Evolutionary conservation across 164 flowering plant genomes (phyloP).

Genomic region (Malania oleifera): DNA sequence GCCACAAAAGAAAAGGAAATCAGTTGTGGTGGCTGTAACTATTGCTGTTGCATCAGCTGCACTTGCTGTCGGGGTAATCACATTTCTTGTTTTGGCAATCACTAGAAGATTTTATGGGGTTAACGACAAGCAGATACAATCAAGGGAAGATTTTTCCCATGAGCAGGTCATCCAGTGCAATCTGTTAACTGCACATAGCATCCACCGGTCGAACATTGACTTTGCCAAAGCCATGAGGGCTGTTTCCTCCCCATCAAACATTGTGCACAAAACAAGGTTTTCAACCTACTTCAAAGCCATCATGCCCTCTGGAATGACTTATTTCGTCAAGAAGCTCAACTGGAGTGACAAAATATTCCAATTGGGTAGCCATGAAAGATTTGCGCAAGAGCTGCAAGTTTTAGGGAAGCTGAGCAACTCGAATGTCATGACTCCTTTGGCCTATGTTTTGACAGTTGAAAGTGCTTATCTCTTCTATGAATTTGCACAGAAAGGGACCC

Average conservation of each 20-base stretch:
- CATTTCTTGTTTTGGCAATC: constrained; percentile 19
- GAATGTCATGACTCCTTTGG: constrained; percentile 67
- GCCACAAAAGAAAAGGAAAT: constrained; percentile 21
- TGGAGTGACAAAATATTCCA: constrained; percentile 70
- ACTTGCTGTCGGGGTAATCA: constrained; percentile 19
- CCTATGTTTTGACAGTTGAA: constrained; percentile 56
- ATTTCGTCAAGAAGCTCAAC: constrained; percentile 69
- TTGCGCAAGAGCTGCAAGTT: constrained; percentile 48
- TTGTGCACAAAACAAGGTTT: constrained; percentile 52
- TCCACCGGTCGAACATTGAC: constrained; percentile 50
- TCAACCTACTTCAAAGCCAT: constrained; percentile 58
- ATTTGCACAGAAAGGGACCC: constrained; percentile 48
- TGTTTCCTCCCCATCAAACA: constrained; percentile 35
- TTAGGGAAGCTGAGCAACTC: constrained; percentile 59
- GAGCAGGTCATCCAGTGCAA: constrained; percentile 39
- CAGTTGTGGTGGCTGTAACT: constrained; percentile 19
- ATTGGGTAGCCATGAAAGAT: constrained; percentile 46
- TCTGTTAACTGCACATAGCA: constrained; percentile 40
- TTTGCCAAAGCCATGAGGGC: constrained; percentile 55
- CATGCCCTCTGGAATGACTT: constrained; percentile 63
- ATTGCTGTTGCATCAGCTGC: constrained; percentile 30
- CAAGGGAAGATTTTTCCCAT: constrained; percentile 23
- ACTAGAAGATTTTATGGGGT: constrained; percentile 36
- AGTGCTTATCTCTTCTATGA: constrained; percentile 67
- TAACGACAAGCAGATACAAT: constrained; percentile 20